Evolutionary conservation across 139 green algal species (phyloP).

Genomic region (Desmodesmus armatus): DNA sequence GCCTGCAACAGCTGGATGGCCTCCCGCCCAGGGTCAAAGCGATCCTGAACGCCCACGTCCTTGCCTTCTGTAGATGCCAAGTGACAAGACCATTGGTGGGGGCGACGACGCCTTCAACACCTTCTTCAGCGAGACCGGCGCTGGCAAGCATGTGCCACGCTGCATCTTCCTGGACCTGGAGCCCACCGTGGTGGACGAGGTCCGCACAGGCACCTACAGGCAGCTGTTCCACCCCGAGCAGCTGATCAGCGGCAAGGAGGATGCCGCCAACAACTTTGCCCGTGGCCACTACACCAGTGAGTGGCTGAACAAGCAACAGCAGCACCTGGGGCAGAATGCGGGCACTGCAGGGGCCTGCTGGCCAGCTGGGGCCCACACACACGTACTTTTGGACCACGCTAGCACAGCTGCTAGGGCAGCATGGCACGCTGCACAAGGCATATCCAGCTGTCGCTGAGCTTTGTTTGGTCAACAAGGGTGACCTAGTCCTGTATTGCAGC

Average conservation of each 20-base stretch:
- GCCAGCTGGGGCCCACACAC: too few relatives aligned
- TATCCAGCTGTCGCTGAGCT: too few relatives aligned
- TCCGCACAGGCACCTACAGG: conserved; percentile 95
- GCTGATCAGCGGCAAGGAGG: conserved; percentile 98
- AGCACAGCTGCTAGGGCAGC: too few relatives aligned
- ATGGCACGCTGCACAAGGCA: too few relatives aligned
- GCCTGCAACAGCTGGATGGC: neutral
- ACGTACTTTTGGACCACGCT: too few relatives aligned
- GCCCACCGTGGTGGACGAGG: conserved; percentile 97
- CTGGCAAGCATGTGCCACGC: conserved; percentile 95
- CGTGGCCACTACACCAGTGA: conserved; percentile 53
- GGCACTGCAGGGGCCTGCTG: too few relatives aligned
- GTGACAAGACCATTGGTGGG: conserved; percentile 93
- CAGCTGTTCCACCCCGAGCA: conserved; percentile 99
- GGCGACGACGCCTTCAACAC: conserved; percentile 96
- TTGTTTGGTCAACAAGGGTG: too few relatives aligned
- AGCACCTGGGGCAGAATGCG: neutral
- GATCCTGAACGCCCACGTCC: neutral
- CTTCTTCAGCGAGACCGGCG: conserved; percentile 97
- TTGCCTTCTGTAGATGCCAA: conserved; percentile 83
- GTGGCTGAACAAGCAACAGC: neutral
- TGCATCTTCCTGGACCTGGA: conserved; percentile 97
- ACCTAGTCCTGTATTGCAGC: too few relatives aligned
- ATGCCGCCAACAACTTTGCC: conserved; percentile 71
- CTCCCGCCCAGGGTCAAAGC: too few relatives aligned